phyloP scores from a whole-genome alignment of 305 asterid genomes.

The Plantago lanceolata region DNA sequence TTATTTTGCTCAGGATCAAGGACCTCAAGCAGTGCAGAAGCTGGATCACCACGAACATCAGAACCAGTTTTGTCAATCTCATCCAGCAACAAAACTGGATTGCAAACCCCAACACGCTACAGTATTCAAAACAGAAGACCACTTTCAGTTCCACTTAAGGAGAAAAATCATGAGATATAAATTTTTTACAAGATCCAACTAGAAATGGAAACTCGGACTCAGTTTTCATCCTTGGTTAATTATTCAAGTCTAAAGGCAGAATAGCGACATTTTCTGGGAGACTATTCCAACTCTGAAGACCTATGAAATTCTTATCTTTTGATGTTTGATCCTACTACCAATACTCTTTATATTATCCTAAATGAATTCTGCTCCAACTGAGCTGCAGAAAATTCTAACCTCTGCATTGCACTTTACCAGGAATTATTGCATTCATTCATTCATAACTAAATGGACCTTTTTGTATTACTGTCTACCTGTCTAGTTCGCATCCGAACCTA shows the following conservation, averaged over 20 bases:
- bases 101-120: slow-evolving; percentile 89
- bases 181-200: background rate
- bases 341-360: background rate
- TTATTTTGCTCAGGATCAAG: slow-evolving; percentile 98
- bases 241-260: slow-evolving; percentile 10
- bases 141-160: slow-evolving; percentile 14
- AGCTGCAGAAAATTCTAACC: background rate
- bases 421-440: background rate
- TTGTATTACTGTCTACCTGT: background rate
- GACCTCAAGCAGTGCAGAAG: slow-evolving; percentile 96
- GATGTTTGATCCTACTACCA: background rate
- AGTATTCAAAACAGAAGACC: slow-evolving; percentile 26
- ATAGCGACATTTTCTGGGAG: background rate
- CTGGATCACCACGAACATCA: slow-evolving; percentile 98
- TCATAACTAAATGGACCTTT: background rate
- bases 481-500: slow-evolving; percentile 3
- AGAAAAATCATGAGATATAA: background rate
- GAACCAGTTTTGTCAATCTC: slow-evolving; percentile 99
- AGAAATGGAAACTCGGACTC: slow-evolving; percentile 8
- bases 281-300: background rate
- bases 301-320: background rate
- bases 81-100: slow-evolving; percentile 97
- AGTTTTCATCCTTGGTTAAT: slow-evolving; percentile 18
- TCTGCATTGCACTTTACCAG: background rate
- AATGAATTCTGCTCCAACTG: slow-evolving; percentile 10